Percentiles rank a stretch among this genome's conserved stretches.
These are phyloP conservation scores for Paracorniculantispora psalliotae DNA, from an alignment of 2,329 filamentous ascomycete genomes.

Conservation along the genomic window DNA sequence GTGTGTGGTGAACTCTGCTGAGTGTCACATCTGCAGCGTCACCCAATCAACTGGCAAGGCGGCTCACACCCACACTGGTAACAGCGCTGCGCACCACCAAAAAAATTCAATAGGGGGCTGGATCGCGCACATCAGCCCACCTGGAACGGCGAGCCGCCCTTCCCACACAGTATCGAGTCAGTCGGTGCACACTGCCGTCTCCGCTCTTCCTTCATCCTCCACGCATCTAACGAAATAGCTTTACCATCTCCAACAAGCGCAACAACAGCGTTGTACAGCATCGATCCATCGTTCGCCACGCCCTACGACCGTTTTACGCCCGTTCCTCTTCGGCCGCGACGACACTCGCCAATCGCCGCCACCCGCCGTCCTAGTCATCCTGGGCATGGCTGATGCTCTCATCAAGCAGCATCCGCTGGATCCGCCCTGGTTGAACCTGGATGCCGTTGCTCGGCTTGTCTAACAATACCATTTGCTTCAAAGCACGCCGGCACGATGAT, in stretches of 20 bases:
- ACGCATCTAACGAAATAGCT: neutral
- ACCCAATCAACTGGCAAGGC: neutral
- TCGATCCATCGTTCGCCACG: neutral
- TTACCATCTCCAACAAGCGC: neutral
- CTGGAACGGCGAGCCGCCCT: neutral
- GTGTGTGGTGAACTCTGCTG: no score
- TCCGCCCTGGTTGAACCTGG: constrained; percentile 1
- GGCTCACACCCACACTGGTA: neutral
- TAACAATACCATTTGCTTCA: neutral
- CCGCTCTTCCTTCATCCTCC: constrained; percentile 7
- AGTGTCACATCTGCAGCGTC: neutral
- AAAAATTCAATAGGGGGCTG: constrained; percentile 4
- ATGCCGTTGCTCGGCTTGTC: constrained; percentile 2
- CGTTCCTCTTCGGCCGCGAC: neutral
- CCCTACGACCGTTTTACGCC: neutral
- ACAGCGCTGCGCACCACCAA: neutral
- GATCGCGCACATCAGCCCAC: constrained; percentile 3
- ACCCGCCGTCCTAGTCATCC: neutral
- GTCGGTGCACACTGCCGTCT: neutral
- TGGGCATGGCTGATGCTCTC: constrained; percentile 10
- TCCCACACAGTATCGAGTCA: constrained; percentile 10
- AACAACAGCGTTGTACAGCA: neutral
- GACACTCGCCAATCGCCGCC: neutral
- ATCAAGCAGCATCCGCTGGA: constrained; percentile 3
- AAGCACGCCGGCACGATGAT: constrained; percentile 49